These are phyloP conservation scores for Fusarium brevicatenulatum DNA, from an alignment of 2,329 filamentous ascomycete species.

Conservation along the genomic window DNA sequence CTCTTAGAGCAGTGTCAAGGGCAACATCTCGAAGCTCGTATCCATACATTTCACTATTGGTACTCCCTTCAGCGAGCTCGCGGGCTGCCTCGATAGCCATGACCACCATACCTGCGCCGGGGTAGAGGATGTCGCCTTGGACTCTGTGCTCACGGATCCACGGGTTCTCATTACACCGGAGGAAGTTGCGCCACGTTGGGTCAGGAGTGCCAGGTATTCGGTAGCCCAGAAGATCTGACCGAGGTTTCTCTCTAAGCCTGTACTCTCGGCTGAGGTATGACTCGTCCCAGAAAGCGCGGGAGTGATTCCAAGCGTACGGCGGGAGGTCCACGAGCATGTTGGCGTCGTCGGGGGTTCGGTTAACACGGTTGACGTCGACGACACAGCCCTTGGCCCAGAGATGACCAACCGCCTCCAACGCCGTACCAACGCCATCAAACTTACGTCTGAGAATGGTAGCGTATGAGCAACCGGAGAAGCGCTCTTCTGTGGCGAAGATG, in stretches of 20 bases:
- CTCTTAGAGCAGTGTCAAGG: neutral
- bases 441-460: slow-evolving; percentile 27
- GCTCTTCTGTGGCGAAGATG: neutral
- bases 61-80: neutral
- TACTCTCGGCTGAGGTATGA: slow-evolving; percentile 43
- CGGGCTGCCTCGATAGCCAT: slow-evolving; percentile 19
- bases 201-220: slow-evolving; percentile 50
- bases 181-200: slow-evolving; percentile 51
- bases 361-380: slow-evolving; percentile 11
- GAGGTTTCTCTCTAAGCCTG: slow-evolving; percentile 39
- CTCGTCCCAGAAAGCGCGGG: slow-evolving; percentile 49
- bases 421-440: slow-evolving; percentile 2
- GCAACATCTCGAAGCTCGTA: neutral
- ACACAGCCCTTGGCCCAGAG: slow-evolving; percentile 20
- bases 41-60: neutral
- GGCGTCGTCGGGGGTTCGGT: neutral
- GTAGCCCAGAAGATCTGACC: slow-evolving; percentile 41
- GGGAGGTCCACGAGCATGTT: slow-evolving; percentile 52
- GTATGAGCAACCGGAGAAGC: neutral
- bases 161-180: slow-evolving; percentile 44
- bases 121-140: slow-evolving; percentile 52
- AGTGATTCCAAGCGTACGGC: slow-evolving; percentile 46
- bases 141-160: slow-evolving; percentile 60
- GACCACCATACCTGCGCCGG: slow-evolving; percentile 53
- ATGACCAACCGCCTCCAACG: slow-evolving; percentile 26